Evolutionary conservation across 257 asterid species (phyloP).

Genomic region (Salvia hispanica): DNA sequence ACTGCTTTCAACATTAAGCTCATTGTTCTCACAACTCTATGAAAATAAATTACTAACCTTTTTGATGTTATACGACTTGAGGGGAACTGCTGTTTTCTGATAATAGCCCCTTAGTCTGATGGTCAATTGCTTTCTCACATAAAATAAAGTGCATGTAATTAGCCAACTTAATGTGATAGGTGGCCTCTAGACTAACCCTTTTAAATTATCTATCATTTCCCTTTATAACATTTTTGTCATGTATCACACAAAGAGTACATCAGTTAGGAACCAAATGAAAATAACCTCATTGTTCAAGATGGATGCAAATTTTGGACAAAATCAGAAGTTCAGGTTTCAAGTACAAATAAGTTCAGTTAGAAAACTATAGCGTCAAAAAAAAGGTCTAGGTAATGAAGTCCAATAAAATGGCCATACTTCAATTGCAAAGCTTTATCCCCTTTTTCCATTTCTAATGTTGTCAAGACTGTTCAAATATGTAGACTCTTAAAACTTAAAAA

Average conservation of each 20-base stretch:
- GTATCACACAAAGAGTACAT: too few relatives aligned
- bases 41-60: neutral
- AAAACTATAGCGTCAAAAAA: neutral
- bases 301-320: neutral
- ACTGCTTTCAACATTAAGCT: slow-evolving; percentile 2
- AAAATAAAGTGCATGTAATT: too few relatives aligned
- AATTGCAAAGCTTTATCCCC: neutral
- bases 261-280: too few relatives aligned
- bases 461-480: neutral
- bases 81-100: too few relatives aligned
- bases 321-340: neutral
- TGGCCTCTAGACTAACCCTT: too few relatives aligned
- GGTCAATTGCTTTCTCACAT: too few relatives aligned
- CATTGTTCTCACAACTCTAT: neutral
- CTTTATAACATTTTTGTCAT: too few relatives aligned
- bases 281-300: neutral
- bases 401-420: neutral
- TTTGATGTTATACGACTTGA: too few relatives aligned
- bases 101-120: too few relatives aligned
- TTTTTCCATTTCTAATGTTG: neutral
- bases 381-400: neutral
- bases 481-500: neutral
- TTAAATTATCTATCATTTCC: too few relatives aligned
- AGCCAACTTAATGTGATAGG: too few relatives aligned
- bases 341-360: neutral